Evolutionary conservation across 768 basidiomycete species (phyloP).

Genomic region (Boletus sp.): DNA sequence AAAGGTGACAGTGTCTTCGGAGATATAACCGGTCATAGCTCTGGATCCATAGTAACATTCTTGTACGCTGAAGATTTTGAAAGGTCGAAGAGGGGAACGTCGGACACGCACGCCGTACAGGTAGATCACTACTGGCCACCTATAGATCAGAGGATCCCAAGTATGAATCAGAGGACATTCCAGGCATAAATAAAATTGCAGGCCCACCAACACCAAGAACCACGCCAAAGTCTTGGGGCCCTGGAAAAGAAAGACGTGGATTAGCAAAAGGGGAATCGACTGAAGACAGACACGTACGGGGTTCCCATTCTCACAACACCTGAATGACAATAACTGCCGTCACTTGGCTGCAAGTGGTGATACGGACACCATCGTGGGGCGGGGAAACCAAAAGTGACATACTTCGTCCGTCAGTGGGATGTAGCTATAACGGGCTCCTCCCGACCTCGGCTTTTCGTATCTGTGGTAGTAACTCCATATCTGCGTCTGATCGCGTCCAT

Average conservation of each 20-base stretch:
- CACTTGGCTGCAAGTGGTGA: conserved; percentile 37
- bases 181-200: neutral
- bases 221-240: conserved; percentile 66
- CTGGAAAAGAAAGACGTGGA: conserved; percentile 32
- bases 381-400: conserved; percentile 6
- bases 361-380: neutral
- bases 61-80: conserved; percentile 39
- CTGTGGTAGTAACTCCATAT: conserved; percentile 34
- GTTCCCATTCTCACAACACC: conserved; percentile 53
- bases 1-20: conserved; percentile 59
- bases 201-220: conserved; percentile 75
- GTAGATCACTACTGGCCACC: conserved; percentile 58
- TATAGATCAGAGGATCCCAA: conserved; percentile 70
- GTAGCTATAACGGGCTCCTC: conserved; percentile 23
- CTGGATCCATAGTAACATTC: conserved; percentile 62
- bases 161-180: neutral
- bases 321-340: conserved; percentile 51
- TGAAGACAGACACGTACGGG: conserved; percentile 43
- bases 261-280: neutral
- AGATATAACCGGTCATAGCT: conserved; percentile 49
- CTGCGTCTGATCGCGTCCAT: conserved; percentile 45
- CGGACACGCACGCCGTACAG: conserved; percentile 41
- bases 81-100: conserved; percentile 43
- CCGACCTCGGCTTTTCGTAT: conserved; percentile 24
- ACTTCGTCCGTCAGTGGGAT: conserved; percentile 42